Evolutionary conservation across 192 early-diverging fungal species (phyloP).

Genomic region (Diversispora epigaea): DNA sequence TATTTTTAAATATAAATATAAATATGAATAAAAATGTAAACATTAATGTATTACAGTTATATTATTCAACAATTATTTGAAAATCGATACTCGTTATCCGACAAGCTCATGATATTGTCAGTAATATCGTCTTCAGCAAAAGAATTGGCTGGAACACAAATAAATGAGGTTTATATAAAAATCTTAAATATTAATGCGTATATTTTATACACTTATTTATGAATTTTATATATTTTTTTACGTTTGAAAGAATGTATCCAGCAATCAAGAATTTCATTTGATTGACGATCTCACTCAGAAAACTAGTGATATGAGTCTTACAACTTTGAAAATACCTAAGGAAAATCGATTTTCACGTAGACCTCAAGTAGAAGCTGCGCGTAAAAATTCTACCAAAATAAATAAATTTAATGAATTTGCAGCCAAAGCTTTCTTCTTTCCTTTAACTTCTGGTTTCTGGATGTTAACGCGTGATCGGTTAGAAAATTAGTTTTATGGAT

Average conservation of each 20-base stretch:
- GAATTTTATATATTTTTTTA: not conserved
- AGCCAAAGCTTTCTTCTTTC: conserved; percentile 24
- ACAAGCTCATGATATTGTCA: conserved; percentile 13
- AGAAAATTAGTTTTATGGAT: not conserved
- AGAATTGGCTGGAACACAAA: conserved; percentile 21
- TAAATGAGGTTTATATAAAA: conserved; percentile 7
- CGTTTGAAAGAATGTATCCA: not conserved
- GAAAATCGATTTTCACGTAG: conserved; percentile 10
- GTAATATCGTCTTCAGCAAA: conserved; percentile 7
- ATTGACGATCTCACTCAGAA: not conserved
- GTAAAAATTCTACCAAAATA: not conserved
- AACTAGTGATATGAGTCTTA: conserved; percentile 2
- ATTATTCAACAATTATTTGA: conserved; percentile 29
- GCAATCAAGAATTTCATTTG: not conserved
- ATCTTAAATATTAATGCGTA: no score
- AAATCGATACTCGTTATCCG: conserved; percentile 14
- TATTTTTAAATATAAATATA: not conserved
- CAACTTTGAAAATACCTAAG: not conserved
- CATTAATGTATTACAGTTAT: not conserved
- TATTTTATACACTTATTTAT: not conserved
- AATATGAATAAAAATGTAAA: not conserved
- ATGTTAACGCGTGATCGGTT: conserved; percentile 26
- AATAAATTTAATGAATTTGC: conserved; percentile 30
- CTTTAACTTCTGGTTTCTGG: conserved; percentile 27
- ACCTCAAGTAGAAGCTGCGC: conserved; percentile 1